Conservation (phyloP, 2,329 filamentous ascomycete genomes). For the Ascochyta viciae-villosae region DNA sequence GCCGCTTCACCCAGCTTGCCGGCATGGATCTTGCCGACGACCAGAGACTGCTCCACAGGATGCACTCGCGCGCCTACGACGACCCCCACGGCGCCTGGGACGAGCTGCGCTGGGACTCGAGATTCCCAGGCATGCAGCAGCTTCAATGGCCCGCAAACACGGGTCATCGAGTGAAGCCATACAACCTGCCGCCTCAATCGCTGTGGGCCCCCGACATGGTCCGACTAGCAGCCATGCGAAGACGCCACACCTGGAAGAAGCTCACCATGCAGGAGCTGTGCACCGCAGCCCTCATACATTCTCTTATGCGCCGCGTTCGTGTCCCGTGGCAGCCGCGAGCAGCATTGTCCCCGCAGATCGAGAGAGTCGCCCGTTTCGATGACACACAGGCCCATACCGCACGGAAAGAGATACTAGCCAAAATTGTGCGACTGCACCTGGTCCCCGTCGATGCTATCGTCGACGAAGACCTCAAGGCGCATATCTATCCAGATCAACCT, state of each 20-base stretch:
- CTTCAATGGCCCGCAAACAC: slow-evolving; percentile 53
- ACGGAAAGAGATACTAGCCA: slow-evolving; percentile 25
- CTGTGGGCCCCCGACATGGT: slow-evolving; percentile 50
- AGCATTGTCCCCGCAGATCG: slow-evolving; percentile 32
- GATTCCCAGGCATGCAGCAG: slow-evolving; percentile 30
- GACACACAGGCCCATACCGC: slow-evolving; percentile 4
- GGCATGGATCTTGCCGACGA: slow-evolving; percentile 40
- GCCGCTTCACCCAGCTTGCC: slow-evolving; percentile 19
- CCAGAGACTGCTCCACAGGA: slow-evolving; percentile 22
- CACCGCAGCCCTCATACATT: slow-evolving; percentile 50
- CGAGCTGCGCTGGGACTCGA: slow-evolving; percentile 39
- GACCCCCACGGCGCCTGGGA: slow-evolving; percentile 31
- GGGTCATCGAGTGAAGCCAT: slow-evolving; percentile 37
- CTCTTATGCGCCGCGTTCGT: slow-evolving; percentile 37
- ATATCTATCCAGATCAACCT: slow-evolving; percentile 14
- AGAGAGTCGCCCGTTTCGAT: slow-evolving; percentile 16
- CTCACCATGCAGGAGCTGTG: slow-evolving; percentile 51
- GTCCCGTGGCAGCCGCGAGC: slow-evolving; percentile 10
- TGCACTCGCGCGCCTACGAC: slow-evolving; percentile 19
- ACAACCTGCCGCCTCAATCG: slow-evolving; percentile 54
- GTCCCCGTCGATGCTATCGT: slow-evolving; percentile 15
- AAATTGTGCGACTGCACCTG: slow-evolving; percentile 23
- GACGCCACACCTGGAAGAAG: slow-evolving; percentile 52
- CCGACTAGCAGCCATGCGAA: slow-evolving; percentile 40
- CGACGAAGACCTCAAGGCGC: slow-evolving; percentile 21